Evolutionary conservation across 1,284 basidiomycete genomes (phyloP).

Genomic region (Leucoagaricus sp.): DNA sequence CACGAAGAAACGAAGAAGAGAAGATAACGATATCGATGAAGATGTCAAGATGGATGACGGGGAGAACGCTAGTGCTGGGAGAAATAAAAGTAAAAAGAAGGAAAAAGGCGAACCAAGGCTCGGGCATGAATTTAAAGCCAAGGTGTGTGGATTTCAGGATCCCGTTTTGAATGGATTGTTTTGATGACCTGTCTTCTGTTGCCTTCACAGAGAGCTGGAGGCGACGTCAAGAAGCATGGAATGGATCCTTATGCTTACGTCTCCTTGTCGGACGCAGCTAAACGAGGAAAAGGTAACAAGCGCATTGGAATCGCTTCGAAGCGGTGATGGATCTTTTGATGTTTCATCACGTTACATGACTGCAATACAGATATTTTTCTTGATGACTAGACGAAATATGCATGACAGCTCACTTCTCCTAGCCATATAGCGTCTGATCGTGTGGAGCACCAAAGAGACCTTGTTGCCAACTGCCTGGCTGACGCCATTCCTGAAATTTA

Average conservation of each 20-base stretch:
- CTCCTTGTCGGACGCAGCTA: constrained; percentile 80
- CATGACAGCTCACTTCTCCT: constrained; percentile 9
- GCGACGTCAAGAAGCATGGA: constrained; percentile 86
- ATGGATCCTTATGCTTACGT: constrained; percentile 95
- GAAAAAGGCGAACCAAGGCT: constrained; percentile 61
- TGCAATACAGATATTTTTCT: background rate
- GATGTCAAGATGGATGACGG: constrained; percentile 73
- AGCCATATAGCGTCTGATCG: constrained; percentile 72
- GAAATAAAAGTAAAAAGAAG: constrained; percentile 55
- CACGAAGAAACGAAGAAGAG: constrained; percentile 83
- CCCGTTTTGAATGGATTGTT: constrained; percentile 2
- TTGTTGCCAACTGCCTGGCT: constrained; percentile 64
- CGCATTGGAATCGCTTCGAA: constrained; percentile 57
- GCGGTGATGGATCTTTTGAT: constrained; percentile 25
- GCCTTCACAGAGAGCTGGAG: constrained; percentile 77
- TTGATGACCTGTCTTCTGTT: background rate
- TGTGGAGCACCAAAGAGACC: constrained; percentile 75
- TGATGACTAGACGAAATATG: background rate
- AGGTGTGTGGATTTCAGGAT: constrained; percentile 43
- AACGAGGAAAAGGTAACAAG: constrained; percentile 49
- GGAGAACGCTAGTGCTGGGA: constrained; percentile 42
- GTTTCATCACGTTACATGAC: background rate
- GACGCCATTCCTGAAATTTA: constrained; percentile 47
- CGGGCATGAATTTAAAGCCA: constrained; percentile 90
- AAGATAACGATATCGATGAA: constrained; percentile 50